These are phyloP conservation scores for Populus hybrid DNA, from an alignment of 441 rosid species.

Conservation along the genomic window DNA sequence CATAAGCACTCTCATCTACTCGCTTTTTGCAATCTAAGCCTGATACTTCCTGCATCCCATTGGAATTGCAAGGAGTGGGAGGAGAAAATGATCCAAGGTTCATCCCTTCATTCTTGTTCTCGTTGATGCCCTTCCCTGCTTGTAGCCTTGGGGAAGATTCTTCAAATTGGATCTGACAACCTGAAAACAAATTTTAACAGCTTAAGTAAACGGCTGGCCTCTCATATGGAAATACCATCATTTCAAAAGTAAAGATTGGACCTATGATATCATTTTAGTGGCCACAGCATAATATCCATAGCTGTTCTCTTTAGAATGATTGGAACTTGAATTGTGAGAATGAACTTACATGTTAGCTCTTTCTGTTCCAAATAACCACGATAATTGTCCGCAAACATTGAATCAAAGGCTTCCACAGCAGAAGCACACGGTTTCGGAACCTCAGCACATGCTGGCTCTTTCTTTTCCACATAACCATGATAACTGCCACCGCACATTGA, in stretches of 20 bases:
- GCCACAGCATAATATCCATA: not conserved
- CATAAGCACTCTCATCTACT: conserved; percentile 43
- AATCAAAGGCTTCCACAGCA: conserved; percentile 61
- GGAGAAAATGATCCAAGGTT: conserved; percentile 28
- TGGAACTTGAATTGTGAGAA: not conserved
- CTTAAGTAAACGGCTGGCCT: not conserved
- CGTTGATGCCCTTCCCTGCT: conserved; percentile 34
- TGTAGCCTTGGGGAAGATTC: conserved; percentile 59
- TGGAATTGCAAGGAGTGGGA: conserved; percentile 58
- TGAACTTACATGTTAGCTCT: conserved; percentile 33
- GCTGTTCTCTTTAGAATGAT: not conserved
- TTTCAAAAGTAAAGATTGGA: not conserved
- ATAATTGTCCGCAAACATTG: not conserved
- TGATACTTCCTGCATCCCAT: conserved; percentile 41
- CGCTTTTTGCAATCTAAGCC: conserved; percentile 37
- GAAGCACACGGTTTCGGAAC: conserved; percentile 68
- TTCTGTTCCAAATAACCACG: conserved; percentile 18
- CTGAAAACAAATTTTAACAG: conserved; percentile 31
- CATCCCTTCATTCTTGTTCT: conserved; percentile 26
- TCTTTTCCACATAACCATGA: conserved; percentile 15
- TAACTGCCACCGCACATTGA: not conserved
- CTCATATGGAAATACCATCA: not conserved
- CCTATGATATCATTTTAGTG: not conserved
- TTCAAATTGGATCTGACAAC: conserved; percentile 45
- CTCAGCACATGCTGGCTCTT: conserved; percentile 40